A percentile compares a stretch with the other conserved stretches of the same genome.
Evolutionary conservation across 768 basidiomycete genomes (phyloP).

Genomic region (Amanita pseudoporphyria): DNA sequence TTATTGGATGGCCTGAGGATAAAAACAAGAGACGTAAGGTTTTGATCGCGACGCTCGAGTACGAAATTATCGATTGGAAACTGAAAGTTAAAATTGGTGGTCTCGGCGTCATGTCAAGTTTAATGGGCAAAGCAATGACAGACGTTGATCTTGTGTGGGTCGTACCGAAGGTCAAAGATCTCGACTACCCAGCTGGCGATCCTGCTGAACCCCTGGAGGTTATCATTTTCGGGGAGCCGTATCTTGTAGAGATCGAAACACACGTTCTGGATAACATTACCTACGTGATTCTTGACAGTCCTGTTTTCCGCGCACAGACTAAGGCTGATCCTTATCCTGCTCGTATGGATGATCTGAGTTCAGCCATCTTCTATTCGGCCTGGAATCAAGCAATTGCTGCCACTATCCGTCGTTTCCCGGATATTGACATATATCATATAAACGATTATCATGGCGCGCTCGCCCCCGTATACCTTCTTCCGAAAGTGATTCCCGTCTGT

Average conservation of each 20-base stretch:
- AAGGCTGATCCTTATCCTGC: constrained; percentile 94
- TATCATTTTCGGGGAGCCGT: constrained; percentile 92
- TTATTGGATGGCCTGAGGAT: constrained; percentile 97
- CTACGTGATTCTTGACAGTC: constrained; percentile 87
- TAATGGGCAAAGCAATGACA: constrained; percentile 98
- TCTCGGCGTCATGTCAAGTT: constrained; percentile 93
- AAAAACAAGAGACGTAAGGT: constrained; percentile 87
- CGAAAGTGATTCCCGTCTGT: constrained; percentile 84
- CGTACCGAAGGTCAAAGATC: constrained; percentile 87
- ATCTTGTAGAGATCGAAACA: constrained; percentile 92
- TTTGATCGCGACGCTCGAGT: constrained; percentile 87
- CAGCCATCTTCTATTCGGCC: constrained; percentile 95
- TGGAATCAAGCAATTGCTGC: constrained; percentile 97
- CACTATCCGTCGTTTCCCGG: constrained; percentile 77
- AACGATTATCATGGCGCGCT: constrained; percentile 95
- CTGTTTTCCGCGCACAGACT: constrained; percentile 94
- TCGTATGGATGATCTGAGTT: constrained; percentile 94
- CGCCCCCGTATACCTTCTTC: constrained; percentile 83
- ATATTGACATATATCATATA: constrained; percentile 89
- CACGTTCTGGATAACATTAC: constrained; percentile 93
- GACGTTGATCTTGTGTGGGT: constrained; percentile 95
- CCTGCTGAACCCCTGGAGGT: constrained; percentile 93
- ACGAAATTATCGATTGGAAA: constrained; percentile 97
- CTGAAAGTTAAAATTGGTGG: constrained; percentile 97
- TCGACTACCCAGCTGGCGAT: constrained; percentile 88